These are phyloP conservation scores for Penicillium polonicum DNA, from an alignment of 2,329 filamentous ascomycete species.

Conservation along the genomic window DNA sequence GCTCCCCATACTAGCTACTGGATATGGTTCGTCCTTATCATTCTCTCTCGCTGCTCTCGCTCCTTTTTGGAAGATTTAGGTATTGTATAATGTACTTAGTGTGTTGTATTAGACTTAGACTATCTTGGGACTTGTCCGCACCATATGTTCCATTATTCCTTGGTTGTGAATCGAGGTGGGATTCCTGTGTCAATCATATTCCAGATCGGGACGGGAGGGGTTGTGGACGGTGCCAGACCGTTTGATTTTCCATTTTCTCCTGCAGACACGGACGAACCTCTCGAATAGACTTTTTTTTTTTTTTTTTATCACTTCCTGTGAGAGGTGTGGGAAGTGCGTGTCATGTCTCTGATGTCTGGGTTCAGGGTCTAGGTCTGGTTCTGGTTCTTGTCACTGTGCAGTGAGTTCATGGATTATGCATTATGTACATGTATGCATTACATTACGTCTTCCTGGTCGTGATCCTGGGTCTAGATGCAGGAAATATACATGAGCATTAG, in stretches of 20 bases:
- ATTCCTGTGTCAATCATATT: not conserved
- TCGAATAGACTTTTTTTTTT: conserved; percentile 11
- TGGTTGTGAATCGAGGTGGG: not conserved
- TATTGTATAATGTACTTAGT: not conserved
- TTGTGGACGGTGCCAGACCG: not conserved
- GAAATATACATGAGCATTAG: not conserved
- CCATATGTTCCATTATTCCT: not conserved
- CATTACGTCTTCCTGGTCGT: not conserved
- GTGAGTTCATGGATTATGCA: not conserved
- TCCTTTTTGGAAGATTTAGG: not conserved
- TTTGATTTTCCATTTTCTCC: conserved; percentile 8
- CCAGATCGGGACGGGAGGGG: not conserved
- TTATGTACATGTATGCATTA: not conserved
- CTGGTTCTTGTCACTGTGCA: not conserved
- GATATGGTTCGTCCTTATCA: not conserved
- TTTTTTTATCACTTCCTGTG: not conserved
- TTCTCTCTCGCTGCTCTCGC: not conserved
- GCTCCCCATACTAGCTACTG: not conserved
- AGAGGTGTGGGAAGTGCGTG: not conserved
- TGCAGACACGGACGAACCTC: conserved; percentile 19
- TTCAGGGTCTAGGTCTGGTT: not conserved
- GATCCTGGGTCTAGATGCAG: not conserved
- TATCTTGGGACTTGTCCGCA: not conserved
- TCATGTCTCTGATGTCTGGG: not conserved
- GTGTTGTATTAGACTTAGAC: not conserved